Evolutionary conservation across 495 filamentous ascomycete species (phyloP).

Genomic region (Hypoxylon subgilvum): DNA sequence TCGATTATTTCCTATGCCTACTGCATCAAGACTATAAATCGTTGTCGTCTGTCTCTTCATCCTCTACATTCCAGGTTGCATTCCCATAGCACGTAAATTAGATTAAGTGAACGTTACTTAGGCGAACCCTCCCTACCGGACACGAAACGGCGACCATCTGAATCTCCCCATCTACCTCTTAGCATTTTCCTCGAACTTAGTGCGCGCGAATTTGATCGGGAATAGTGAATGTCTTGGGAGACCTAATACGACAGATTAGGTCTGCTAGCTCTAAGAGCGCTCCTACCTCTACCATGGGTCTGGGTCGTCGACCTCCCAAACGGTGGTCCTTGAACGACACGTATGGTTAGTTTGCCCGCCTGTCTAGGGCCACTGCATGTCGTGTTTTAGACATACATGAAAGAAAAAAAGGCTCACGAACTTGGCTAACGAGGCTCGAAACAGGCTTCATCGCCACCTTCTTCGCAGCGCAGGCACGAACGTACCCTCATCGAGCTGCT

Average conservation of each 20-base stretch:
- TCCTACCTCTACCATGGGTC: constrained; percentile 19
- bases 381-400: background rate
- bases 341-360: constrained; percentile 33
- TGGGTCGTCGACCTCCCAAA: constrained; percentile 31
- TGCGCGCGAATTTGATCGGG: constrained; percentile 9
- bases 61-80: no score
- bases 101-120: background rate
- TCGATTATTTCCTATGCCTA: no score
- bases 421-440: constrained; percentile 6
- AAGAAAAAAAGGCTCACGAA: no score
- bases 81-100: no score
- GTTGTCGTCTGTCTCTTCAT: background rate
- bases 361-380: background rate
- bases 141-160: background rate
- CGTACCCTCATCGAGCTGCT: constrained; percentile 23
- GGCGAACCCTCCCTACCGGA: background rate
- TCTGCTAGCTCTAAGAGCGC: background rate
- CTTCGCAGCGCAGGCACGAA: constrained; percentile 43
- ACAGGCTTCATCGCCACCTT: constrained; percentile 57
- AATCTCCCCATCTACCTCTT: background rate
- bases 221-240: constrained; percentile 4
- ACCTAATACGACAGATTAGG: background rate
- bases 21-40: no score
- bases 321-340: constrained; percentile 43
- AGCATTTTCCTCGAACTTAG: background rate